A percentile compares a stretch with the other conserved stretches of the same genome.
These are phyloP conservation scores for Dactylorhiza incarnata DNA, from an alignment of 106 monocot species.

Conservation along the genomic window DNA sequence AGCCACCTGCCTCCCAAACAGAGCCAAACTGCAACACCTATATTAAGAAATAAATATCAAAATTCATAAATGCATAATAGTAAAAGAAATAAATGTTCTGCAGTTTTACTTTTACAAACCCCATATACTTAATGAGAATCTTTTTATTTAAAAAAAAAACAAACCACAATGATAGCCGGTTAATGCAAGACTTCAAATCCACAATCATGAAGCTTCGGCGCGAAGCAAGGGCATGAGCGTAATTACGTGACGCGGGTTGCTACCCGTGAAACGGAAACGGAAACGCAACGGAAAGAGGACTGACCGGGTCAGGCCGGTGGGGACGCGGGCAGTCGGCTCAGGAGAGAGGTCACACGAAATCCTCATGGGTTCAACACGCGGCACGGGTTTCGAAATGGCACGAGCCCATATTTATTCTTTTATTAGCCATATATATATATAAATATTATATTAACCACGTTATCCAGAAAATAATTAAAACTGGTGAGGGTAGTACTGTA, in stretches of 20 bases:
- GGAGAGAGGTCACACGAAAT: constrained; percentile 8
- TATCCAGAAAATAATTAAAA: too few relatives aligned
- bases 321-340: background rate
- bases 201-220: background rate
- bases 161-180: background rate
- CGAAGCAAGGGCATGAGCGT: background rate
- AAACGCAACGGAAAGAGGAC: background rate
- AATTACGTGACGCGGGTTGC: background rate
- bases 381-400: constrained; percentile 14
- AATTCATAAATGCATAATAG: too few relatives aligned
- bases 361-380: background rate
- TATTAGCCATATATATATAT: background rate
- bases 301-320: too few relatives aligned
- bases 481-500: background rate
- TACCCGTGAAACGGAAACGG: background rate
- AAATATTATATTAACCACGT: too few relatives aligned
- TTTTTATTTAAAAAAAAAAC: too few relatives aligned
- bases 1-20: too few relatives aligned
- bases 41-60: too few relatives aligned
- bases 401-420: constrained; percentile 5
- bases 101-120: too few relatives aligned
- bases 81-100: too few relatives aligned
- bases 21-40: too few relatives aligned
- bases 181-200: background rate
- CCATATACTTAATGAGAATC: too few relatives aligned